Evolutionary conservation across 2,329 filamentous ascomycete genomes (phyloP).

Genomic region (Stachybotrys chartarum): DNA sequence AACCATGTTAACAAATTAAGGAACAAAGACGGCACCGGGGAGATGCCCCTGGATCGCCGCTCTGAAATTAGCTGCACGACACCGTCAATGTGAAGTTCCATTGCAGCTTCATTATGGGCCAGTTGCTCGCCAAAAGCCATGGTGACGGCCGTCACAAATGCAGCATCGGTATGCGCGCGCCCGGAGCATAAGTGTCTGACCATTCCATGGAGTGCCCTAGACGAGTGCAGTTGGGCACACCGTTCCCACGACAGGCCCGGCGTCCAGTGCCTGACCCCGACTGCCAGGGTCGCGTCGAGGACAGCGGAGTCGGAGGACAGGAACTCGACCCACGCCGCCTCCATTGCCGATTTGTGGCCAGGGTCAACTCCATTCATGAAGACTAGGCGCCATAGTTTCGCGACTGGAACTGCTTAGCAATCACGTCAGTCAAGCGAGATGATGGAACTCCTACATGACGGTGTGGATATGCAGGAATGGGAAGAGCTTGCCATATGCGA

Average conservation of each 20-base stretch:
- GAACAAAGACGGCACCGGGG: not conserved
- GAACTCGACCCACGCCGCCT: conserved; percentile 1
- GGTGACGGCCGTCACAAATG: not conserved
- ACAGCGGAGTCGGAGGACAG: conserved; percentile 3
- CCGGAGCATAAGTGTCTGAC: conserved; percentile 1
- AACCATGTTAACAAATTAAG: not conserved
- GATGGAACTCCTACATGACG: not conserved
- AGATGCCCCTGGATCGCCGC: not conserved
- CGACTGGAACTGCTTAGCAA: not conserved
- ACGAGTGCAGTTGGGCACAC: not conserved
- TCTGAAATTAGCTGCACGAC: not conserved
- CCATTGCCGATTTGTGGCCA: not conserved
- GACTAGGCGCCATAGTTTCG: not conserved
- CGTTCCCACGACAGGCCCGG: not conserved
- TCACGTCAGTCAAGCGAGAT: not conserved
- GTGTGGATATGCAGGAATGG: not conserved
- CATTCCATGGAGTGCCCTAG: not conserved
- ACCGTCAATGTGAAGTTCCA: conserved; percentile 5
- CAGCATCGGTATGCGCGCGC: conserved; percentile 1
- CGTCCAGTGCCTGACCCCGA: conserved; percentile 2
- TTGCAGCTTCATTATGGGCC: not conserved
- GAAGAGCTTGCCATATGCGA: not conserved
- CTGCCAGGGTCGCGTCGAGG: conserved; percentile 3
- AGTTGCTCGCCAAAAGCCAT: conserved; percentile 5
- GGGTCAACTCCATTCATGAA: not conserved